Evolutionary conservation across 208 protist species (phyloP), one percentile per base, ranked within the genome.

Genomic region (Trypanosoma vivax): DNA sequence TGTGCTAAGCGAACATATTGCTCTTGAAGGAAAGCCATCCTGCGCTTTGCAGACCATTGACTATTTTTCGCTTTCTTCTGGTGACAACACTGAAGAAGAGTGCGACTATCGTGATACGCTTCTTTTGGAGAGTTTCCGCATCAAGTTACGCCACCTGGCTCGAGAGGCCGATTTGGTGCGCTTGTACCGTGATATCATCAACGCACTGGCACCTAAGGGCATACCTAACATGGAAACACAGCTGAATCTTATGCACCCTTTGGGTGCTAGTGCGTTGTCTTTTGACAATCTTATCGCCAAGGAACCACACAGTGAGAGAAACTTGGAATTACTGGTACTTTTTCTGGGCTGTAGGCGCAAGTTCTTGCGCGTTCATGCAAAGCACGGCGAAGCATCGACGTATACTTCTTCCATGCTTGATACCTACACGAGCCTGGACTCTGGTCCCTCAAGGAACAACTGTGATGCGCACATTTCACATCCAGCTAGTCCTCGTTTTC

Each of bases 281-380:
- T 25, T 52, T n/a, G 27, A 23, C 31, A 21, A 23, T 14, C 50
- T 55, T 29, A 10, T 56, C 41, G 49, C 16, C 4, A 29, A 7
- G 3, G 58, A 34, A 2, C 9, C 41, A 38, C 14, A 57, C 1
- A 73, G 69, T 3, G 39, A 50, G 7, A 70, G 80, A 30, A 69
- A 89, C 43, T 70, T 77, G 18, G 75, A 93, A 13, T 50, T 93
- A 34, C 51, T 93, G 23, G 50, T 93, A 24, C 62, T 93, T 10
- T 67, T 62, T 45, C 42, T 93, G 7, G 51, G 68, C n/a, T 93
- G 79, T 50, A 50, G 70, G 10, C 81, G 85, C 3, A 58, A 59
- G 21, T 19, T 66, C 9, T 28, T 19, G 1, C 16, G 5, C 14
- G 50, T 66, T 41, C 29, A 41, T 38, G n/a, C n/a, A n/a, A n/a